phyloP scores from a whole-genome alignment of 192 early-diverging fungal genomes.

The Chytriomyces confervae region DNA sequence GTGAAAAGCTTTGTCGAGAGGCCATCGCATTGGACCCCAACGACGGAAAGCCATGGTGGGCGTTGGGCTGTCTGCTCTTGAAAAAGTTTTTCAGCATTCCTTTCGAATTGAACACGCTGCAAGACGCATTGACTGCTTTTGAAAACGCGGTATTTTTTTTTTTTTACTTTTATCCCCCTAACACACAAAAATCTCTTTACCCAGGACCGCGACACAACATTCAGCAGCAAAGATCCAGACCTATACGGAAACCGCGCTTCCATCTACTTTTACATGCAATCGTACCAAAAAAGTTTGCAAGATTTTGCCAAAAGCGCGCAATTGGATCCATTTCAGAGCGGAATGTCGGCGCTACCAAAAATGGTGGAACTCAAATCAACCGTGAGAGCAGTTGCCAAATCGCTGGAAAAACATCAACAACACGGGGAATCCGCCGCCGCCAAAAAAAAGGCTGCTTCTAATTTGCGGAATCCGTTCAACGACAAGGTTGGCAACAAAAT shows the following conservation, averaged over 20 bases:
- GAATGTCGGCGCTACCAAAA: neutral
- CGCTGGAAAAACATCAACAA: neutral
- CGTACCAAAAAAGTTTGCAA: neutral
- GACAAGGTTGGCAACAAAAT: neutral
- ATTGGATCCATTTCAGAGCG: constrained; percentile 26
- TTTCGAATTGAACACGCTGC: neutral
- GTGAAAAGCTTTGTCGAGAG: constrained; percentile 32
- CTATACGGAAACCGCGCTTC: constrained; percentile 30
- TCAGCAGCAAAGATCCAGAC: constrained; percentile 20
- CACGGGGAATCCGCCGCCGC: neutral
- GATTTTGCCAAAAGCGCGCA: constrained; percentile 23
- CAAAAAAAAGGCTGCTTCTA: neutral
- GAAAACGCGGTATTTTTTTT: neutral
- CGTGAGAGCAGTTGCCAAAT: neutral
- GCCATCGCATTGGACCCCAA: constrained; percentile 19
- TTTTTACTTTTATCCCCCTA: neutral
- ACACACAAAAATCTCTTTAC: neutral
- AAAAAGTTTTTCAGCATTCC: neutral
- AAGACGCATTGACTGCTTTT: neutral
- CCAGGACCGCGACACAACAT: neutral
- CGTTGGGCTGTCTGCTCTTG: constrained; percentile 8
- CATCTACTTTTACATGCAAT: constrained; percentile 20
- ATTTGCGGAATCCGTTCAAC: neutral
- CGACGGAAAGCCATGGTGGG: constrained; percentile 31
- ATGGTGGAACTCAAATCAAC: neutral